phyloP scores from a whole-genome alignment of 495 filamentous ascomycete species.

The Neurospora hispaniola region DNA sequence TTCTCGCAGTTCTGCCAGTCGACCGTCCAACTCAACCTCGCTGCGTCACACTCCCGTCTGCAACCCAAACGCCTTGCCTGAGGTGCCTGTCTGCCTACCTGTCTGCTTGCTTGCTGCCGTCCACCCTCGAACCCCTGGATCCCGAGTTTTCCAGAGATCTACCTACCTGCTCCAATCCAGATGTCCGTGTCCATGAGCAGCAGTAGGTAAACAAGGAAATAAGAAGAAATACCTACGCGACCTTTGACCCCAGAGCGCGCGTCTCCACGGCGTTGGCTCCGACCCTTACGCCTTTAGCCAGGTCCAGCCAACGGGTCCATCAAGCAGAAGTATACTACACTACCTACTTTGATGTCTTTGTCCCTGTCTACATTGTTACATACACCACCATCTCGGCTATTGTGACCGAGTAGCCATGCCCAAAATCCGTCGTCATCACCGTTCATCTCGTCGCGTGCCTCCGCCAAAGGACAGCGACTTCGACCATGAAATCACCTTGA shows the following conservation, averaged over 20 bases:
- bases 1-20: neutral
- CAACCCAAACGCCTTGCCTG: neutral
- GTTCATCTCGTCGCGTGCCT: constrained; percentile 37
- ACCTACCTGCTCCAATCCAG: neutral
- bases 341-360: neutral
- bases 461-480: constrained; percentile 43
- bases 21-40: neutral
- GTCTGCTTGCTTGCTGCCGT: neutral
- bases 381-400: neutral
- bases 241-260: neutral
- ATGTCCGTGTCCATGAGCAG: neutral
- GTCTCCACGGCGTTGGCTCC: neutral
- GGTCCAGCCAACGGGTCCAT: neutral
- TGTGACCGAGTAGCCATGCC: constrained; percentile 26
- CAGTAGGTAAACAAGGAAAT: neutral
- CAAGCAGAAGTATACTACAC: neutral
- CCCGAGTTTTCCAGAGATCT: neutral
- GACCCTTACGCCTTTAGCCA: neutral
- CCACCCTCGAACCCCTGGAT: neutral
- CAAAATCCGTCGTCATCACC: constrained; percentile 25
- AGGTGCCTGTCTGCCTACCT: too few relatives aligned
- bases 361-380: neutral
- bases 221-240: neutral
- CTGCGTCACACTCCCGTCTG: neutral
- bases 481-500: constrained; percentile 51